Conservation (phyloP, 2,329 filamentous ascomycete species). For the Aspergillus eucalypticola region DNA sequence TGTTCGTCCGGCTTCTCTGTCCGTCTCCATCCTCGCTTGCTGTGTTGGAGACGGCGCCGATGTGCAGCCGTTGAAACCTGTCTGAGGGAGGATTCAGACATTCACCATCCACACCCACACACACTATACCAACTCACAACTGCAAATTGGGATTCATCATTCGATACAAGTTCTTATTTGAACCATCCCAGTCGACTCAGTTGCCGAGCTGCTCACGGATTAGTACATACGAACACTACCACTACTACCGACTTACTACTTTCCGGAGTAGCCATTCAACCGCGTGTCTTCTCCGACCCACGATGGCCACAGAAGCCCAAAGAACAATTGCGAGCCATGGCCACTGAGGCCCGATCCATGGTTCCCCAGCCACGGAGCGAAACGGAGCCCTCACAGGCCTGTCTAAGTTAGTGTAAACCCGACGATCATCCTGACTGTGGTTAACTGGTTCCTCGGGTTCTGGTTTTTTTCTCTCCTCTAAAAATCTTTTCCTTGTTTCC, state of each 20-base stretch:
- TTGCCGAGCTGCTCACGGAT: not conserved
- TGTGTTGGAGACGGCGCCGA: slow-evolving; percentile 6
- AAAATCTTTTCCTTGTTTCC: not conserved
- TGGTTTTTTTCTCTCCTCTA: slow-evolving; percentile 2
- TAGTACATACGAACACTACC: not conserved
- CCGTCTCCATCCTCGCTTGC: slow-evolving; percentile 4
- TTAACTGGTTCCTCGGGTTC: not conserved
- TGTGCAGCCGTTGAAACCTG: slow-evolving; percentile 13
- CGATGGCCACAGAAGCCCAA: slow-evolving; percentile 5
- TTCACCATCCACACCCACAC: not conserved
- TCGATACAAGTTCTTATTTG: not conserved
- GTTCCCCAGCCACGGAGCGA: not conserved
- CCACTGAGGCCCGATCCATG: slow-evolving; percentile 2
- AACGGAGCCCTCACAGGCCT: not conserved
- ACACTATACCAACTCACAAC: not conserved
- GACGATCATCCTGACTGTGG: not conserved
- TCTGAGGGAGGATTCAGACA: not conserved
- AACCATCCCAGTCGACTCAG: not conserved
- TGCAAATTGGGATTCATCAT: not conserved
- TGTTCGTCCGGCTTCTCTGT: not conserved
- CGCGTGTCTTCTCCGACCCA: slow-evolving; percentile 8
- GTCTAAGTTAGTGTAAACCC: not conserved
- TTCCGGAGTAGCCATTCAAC: slow-evolving; percentile 5
- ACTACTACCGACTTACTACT: too few species aligned
- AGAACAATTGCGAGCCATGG: slow-evolving; percentile 6